Conservation (phyloP, 306 rosid species). For the Medicago arabica region DNA sequence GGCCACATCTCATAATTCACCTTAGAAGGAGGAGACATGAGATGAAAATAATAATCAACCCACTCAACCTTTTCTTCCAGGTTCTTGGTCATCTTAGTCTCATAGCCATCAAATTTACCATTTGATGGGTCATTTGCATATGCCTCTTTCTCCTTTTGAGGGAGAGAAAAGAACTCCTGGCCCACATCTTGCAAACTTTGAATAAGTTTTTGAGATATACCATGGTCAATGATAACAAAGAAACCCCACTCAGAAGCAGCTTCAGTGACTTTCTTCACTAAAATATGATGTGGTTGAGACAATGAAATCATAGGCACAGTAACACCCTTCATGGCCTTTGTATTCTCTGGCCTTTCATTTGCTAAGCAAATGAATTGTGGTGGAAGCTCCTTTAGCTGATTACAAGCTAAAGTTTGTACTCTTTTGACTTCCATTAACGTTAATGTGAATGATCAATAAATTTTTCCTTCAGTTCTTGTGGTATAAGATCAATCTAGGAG, state of each 20-base stretch:
- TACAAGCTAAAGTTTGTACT: constrained; percentile 39
- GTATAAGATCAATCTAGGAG: not conserved
- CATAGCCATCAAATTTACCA: constrained; percentile 67
- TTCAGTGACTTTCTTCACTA: constrained; percentile 35
- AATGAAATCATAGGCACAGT: constrained; percentile 43
- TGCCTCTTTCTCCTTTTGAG: constrained; percentile 61
- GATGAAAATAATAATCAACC: constrained; percentile 70
- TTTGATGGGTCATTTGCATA: constrained; percentile 63
- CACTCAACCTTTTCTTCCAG: constrained; percentile 65
- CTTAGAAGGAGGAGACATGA: constrained; percentile 59
- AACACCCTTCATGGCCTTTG: constrained; percentile 45
- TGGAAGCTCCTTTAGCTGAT: constrained; percentile 40
- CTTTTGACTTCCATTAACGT: constrained; percentile 42
- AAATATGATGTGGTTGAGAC: constrained; percentile 30
- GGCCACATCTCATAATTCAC: constrained; percentile 60
- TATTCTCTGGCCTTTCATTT: constrained; percentile 49
- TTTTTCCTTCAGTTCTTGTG: not conserved
- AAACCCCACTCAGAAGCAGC: constrained; percentile 64
- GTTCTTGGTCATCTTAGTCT: constrained; percentile 69
- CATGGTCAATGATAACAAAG: constrained; percentile 61
- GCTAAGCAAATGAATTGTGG: constrained; percentile 39
- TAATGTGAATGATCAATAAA: not conserved
- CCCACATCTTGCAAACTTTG: constrained; percentile 60
- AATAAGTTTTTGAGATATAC: constrained; percentile 51
- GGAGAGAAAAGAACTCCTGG: constrained; percentile 51